A percentile compares a stretch with the other conserved stretches of the same genome.
Conservation (phyloP, 2,329 filamentous ascomycete species). For the Ophiostoma pallidulum region DNA sequence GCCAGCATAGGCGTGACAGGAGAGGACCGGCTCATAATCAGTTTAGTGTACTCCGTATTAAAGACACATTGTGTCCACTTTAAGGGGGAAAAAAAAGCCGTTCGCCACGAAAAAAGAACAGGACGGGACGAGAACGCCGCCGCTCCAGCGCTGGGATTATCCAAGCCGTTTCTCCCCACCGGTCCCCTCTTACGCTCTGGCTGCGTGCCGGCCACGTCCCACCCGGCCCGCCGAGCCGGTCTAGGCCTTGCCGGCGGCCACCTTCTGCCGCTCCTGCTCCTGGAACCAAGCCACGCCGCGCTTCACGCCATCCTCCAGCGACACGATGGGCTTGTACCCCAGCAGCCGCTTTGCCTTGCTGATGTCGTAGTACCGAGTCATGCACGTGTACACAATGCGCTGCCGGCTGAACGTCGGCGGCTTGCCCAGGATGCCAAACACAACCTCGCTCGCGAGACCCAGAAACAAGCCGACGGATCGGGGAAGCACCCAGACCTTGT, state of each 20-base stretch:
- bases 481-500: conserved; percentile 46
- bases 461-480: conserved; percentile 42
- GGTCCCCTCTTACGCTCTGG: no score
- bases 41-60: no score
- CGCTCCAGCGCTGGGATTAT: no score
- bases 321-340: conserved; percentile 59
- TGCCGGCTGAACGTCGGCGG: conserved; percentile 49
- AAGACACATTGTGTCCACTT: not conserved
- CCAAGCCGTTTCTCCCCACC: no score
- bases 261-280: conserved; percentile 37
- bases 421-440: conserved; percentile 39
- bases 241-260: conserved; percentile 5
- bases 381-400: conserved; percentile 57
- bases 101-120: no score
- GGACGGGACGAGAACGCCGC: not conserved
- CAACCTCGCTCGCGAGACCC: conserved; percentile 44
- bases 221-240: no score
- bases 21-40: no score
- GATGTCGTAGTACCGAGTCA: conserved; percentile 72
- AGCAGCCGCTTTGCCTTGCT: conserved; percentile 62
- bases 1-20: no score
- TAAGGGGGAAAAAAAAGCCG: no score
- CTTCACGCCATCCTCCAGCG: conserved; percentile 54
- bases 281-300: conserved; percentile 46
- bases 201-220: no score